These are phyloP conservation scores for Venturia asperata DNA, from an alignment of 2,329 filamentous ascomycete species.

Conservation along the genomic window DNA sequence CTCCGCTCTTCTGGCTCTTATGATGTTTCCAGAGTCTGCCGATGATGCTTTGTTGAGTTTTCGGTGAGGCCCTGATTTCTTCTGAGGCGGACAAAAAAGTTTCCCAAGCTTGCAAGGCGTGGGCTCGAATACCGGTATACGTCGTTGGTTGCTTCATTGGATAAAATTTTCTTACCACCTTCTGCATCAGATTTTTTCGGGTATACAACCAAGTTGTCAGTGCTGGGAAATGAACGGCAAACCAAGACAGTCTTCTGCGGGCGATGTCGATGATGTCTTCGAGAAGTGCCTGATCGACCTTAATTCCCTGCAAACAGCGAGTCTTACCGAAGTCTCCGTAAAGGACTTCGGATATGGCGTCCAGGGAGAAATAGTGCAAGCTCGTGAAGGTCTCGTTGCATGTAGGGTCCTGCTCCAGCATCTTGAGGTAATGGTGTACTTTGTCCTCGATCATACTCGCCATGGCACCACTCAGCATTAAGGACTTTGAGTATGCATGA, in stretches of 20 bases:
- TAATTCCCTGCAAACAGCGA: slow-evolving; percentile 35
- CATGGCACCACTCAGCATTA: slow-evolving; percentile 33
- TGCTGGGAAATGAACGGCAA: slow-evolving; percentile 39
- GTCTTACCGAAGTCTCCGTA: slow-evolving; percentile 44
- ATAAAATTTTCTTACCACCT: slow-evolving; percentile 35
- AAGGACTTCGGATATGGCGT: slow-evolving; percentile 47
- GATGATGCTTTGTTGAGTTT: slow-evolving; percentile 32
- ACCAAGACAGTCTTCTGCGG: slow-evolving; percentile 44
- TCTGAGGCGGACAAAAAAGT: slow-evolving; percentile 26
- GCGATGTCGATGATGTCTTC: slow-evolving; percentile 44
- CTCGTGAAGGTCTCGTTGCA: slow-evolving; percentile 42
- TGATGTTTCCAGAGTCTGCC: slow-evolving; percentile 34
- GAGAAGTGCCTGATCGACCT: slow-evolving; percentile 36
- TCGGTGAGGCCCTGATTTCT: slow-evolving; percentile 20
- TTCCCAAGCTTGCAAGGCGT: slow-evolving; percentile 35
- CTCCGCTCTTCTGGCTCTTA: slow-evolving; percentile 23
- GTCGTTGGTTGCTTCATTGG: slow-evolving; percentile 47
- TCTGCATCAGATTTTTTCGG: slow-evolving; percentile 34
- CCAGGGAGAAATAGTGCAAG: slow-evolving; percentile 48
- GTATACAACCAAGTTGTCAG: slow-evolving; percentile 46
- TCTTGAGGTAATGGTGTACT: slow-evolving; percentile 34
- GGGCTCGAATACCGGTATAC: slow-evolving; percentile 45
- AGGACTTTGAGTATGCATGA: slow-evolving; percentile 48
- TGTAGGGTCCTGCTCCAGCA: slow-evolving; percentile 34
- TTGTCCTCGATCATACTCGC: slow-evolving; percentile 36